phyloP scores from a whole-genome alignment of 2,329 filamentous ascomycete genomes.

The Diaporthe caulivora region DNA sequence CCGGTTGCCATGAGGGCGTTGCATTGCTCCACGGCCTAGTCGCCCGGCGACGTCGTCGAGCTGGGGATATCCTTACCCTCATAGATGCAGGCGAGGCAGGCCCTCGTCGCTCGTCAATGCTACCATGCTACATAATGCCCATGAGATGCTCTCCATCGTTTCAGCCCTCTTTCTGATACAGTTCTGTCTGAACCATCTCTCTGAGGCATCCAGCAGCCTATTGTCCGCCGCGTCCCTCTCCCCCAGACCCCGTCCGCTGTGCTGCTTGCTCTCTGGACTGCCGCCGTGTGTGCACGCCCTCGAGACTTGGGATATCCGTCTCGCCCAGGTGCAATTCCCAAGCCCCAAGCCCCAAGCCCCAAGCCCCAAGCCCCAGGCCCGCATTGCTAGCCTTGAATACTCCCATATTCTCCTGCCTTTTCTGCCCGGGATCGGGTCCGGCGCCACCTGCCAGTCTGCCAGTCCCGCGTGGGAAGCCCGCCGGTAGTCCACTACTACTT shows the following conservation, averaged over 20 bases:
- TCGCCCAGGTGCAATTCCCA: conserved; percentile 18
- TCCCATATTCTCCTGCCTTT: conserved; percentile 4
- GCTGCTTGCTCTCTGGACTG: neutral
- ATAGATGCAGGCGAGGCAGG: neutral
- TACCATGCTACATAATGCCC: conserved; percentile 31
- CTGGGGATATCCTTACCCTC: conserved; percentile 30
- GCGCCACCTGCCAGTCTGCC: neutral
- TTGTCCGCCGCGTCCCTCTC: neutral
- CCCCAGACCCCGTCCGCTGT: neutral
- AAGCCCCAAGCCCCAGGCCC: neutral
- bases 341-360: neutral
- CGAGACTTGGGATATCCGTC: conserved; percentile 18
- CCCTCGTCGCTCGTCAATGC: conserved; percentile 28
- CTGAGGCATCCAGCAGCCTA: conserved; percentile 12
- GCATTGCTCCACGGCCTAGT: conserved; percentile 25
- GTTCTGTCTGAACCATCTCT: conserved; percentile 32
- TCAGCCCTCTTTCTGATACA: conserved; percentile 39
- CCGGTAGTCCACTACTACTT: neutral
- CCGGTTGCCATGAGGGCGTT: conserved; percentile 17
- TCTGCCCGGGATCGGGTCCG: conserved; percentile 1
- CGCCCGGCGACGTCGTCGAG: conserved; percentile 10
- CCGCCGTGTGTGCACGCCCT: neutral
- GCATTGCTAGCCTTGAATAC: conserved; percentile 15
- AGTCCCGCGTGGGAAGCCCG: neutral
- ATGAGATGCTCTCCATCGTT: conserved; percentile 36